Percentiles rank a stretch among this genome's conserved stretches.
Conservation (phyloP, 73 alveolate genomes). For the Stentor coeruleus region DNA sequence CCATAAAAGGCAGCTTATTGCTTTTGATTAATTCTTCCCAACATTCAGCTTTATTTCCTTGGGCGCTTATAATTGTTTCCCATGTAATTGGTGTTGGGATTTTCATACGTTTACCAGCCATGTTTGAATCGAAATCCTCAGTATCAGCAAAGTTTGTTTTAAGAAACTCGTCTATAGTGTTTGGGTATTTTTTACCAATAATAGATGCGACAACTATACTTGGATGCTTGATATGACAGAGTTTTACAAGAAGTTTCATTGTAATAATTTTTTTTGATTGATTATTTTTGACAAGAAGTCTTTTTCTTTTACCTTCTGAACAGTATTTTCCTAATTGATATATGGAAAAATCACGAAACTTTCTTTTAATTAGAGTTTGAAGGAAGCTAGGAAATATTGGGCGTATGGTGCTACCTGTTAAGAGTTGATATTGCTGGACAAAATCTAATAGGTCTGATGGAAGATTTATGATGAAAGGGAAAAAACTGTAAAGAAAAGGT, state of each 20-base stretch:
- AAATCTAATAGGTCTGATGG: slow-evolving; percentile 48
- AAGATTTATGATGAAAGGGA: slow-evolving; percentile 31
- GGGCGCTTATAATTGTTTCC: slow-evolving; percentile 43
- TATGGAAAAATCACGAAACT: slow-evolving; percentile 32
- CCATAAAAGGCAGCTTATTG: slow-evolving; percentile 40
- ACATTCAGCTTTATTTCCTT: slow-evolving; percentile 32
- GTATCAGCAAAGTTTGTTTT: slow-evolving; percentile 25
- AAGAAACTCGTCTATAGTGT: slow-evolving; percentile 39
- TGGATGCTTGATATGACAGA: slow-evolving; percentile 49
- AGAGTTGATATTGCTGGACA: slow-evolving; percentile 28
- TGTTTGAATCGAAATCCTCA: slow-evolving; percentile 33
- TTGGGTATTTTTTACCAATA: slow-evolving; percentile 47
- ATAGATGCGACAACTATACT: slow-evolving; percentile 28
- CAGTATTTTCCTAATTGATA: slow-evolving; percentile 52
- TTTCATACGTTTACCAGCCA: slow-evolving; percentile 48
- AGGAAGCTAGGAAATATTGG: slow-evolving; percentile 33
- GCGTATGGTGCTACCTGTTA: not conserved
- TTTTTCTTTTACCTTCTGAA: slow-evolving; percentile 35
- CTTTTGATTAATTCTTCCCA: slow-evolving; percentile 44
- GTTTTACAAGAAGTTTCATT: slow-evolving; percentile 38
- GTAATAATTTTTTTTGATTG: slow-evolving; percentile 34
- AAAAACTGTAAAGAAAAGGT: slow-evolving; percentile 44
- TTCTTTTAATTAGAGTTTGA: slow-evolving; percentile 36
- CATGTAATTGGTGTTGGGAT: slow-evolving; percentile 40
- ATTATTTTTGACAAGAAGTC: slow-evolving; percentile 13